These are phyloP conservation scores for Boeremia exigua DNA, from an alignment of 2,329 filamentous ascomycete species.

Conservation along the genomic window DNA sequence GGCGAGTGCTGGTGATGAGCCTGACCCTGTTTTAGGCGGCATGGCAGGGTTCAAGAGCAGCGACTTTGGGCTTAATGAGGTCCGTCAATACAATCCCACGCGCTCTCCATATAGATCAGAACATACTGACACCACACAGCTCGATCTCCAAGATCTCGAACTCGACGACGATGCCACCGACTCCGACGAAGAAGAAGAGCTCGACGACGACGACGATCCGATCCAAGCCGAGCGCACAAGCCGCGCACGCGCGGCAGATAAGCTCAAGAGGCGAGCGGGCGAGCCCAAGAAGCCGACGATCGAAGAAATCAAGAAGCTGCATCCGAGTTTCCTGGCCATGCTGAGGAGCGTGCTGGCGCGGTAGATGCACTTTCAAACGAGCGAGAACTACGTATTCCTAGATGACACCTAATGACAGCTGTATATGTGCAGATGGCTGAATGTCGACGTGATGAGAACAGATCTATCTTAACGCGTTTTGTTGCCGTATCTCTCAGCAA, in stretches of 20 bases:
- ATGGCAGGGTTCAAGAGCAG: constrained; percentile 70
- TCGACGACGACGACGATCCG: constrained; percentile 84
- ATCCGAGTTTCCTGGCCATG: constrained; percentile 81
- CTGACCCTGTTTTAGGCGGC: constrained; percentile 48
- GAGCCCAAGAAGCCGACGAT: constrained; percentile 83
- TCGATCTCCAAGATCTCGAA: constrained; percentile 82
- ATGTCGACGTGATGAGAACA: neutral
- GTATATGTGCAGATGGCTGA: neutral
- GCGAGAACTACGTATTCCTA: constrained; percentile 2
- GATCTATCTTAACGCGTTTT: neutral
- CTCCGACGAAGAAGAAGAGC: constrained; percentile 57
- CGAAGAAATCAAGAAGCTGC: constrained; percentile 79
- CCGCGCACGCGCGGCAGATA: constrained; percentile 77
- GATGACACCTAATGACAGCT: constrained; percentile 1
- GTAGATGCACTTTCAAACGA: constrained; percentile 18
- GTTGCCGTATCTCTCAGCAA: no score
- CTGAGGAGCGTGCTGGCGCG: constrained; percentile 76
- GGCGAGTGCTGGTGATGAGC: constrained; percentile 73
- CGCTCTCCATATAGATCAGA: neutral
- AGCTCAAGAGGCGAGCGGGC: constrained; percentile 78
- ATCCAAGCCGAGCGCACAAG: constrained; percentile 85
- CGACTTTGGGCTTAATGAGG: constrained; percentile 89
- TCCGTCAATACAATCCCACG: constrained; percentile 42
- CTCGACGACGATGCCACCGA: constrained; percentile 71
- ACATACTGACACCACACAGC: constrained; percentile 44